Base-by-base conservation (phyloP, 495 filamentous ascomycete species). In the Pyrenopolyporus hunteri region DNA sequence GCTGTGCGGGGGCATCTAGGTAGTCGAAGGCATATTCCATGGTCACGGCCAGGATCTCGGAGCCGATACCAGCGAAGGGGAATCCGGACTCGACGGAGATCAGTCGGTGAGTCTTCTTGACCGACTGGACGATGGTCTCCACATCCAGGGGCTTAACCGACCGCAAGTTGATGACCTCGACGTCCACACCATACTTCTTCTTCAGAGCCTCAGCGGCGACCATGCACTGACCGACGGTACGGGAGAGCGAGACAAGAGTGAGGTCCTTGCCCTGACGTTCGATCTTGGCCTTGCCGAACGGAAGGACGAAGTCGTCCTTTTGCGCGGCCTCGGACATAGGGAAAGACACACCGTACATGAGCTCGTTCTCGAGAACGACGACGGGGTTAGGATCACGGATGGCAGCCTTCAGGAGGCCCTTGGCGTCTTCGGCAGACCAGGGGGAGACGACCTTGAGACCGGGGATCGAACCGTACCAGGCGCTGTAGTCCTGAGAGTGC, bases 1-100 rank as follows among this genome's bases (percentile, higher is more conserved):
- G 86, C 73, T 93, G 88, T 56, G 92, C 94, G 33, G 94, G 94
- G 62, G 90, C 90, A 61, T 96, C 87, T 59, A 98, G 85, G 81
- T 95, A 97, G 80, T 98, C 94, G 75, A 98, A 98, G 57, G 86
- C 93, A 75, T 97, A 98, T 78, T 98, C 94, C 90, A 95, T 95
- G 52, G 90, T 88, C 33, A 96, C 80, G 40, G 94, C 94, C 31
- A 98, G 82, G 68, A 98, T 89, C 81, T 98, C 94, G 49, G 92
- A 86, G 46, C 86, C 82, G 59, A 98, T 91, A 68, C 94, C 94
- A 69, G 92, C 97, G 71, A 88, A 88, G 51, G 94, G 94, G 85
- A 92, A 98, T 57, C 95, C 94, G 37, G 91, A 96, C 79, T 97
- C 94, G 57, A 98, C 91, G 20, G 85, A 87, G 78, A 98, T 86